These are phyloP conservation scores for Veloporphyrellus conicus DNA, from an alignment of 1,284 basidiomycete species.

Conservation along the genomic window DNA sequence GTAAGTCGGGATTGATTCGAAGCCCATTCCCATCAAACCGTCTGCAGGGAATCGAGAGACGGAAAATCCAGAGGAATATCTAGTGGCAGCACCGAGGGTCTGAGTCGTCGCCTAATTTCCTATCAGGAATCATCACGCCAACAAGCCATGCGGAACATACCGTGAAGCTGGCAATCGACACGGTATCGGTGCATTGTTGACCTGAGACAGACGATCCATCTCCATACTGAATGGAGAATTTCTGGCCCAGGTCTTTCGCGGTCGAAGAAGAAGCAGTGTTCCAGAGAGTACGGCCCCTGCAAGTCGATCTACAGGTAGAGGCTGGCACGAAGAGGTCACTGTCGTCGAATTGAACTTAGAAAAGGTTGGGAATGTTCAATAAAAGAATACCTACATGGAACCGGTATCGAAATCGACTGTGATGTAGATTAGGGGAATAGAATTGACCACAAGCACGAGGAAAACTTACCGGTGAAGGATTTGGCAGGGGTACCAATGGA, in stretches of 20 bases:
- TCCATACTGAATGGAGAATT: conserved; percentile 49
- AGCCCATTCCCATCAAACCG: conserved; percentile 35
- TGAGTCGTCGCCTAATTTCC: conserved; percentile 24
- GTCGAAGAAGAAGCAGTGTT: conserved; percentile 37
- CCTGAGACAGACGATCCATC: conserved; percentile 53
- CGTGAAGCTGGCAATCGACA: conserved; percentile 25
- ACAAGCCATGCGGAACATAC: conserved; percentile 13
- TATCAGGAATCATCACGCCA: not conserved
- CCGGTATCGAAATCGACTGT: conserved; percentile 23
- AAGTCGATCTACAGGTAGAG: conserved; percentile 25
- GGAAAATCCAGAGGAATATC: conserved; percentile 24
- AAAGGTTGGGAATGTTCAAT: no score
- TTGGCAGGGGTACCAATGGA: conserved; percentile 19
- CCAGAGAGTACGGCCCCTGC: conserved; percentile 33
- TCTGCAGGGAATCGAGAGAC: conserved; percentile 25
- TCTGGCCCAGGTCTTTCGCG: conserved; percentile 26
- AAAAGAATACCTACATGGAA: conserved; percentile 9
- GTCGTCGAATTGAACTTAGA: not conserved
- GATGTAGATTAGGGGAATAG: not conserved
- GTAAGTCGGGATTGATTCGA: conserved; percentile 23
- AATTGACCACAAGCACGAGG: not conserved
- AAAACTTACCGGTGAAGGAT: conserved; percentile 13
- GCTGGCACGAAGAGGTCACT: conserved; percentile 19
- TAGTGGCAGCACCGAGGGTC: conserved; percentile 30
- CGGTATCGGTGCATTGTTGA: conserved; percentile 37